These are phyloP conservation scores for Trametes sanguinea DNA, from an alignment of 768 basidiomycete genomes.

Conservation along the genomic window DNA sequence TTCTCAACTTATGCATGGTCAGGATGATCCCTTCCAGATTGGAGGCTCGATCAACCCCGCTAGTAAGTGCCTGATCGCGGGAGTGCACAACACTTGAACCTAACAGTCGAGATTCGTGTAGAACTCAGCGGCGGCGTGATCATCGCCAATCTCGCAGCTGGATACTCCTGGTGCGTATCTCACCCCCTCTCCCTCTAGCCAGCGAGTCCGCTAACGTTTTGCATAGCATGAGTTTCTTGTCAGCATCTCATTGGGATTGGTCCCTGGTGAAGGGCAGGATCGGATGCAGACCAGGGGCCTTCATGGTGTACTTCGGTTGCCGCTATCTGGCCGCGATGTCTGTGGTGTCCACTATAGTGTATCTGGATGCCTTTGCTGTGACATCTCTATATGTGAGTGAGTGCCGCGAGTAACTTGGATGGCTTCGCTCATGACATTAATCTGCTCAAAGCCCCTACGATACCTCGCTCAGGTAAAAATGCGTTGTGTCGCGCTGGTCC, in stretches of 20 bases:
- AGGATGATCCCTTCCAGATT: constrained; percentile 10
- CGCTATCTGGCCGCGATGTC: constrained; percentile 13
- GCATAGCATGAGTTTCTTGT: constrained; percentile 9
- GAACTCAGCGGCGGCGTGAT: constrained; percentile 3
- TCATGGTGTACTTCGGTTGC: constrained; percentile 7
- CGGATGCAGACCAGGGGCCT: constrained; percentile 9
- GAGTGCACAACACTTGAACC: not conserved
- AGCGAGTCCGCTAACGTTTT: not conserved
- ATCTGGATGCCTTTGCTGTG: constrained; percentile 1
- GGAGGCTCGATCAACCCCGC: constrained; percentile 1
- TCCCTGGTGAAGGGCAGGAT: not conserved
- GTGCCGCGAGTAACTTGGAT: not conserved
- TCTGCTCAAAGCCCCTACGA: not conserved
- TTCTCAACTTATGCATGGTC: not conserved
- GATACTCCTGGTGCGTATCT: constrained; percentile 10
- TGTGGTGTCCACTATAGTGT: not conserved
- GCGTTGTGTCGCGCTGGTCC: not conserved
- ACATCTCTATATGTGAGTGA: not conserved
- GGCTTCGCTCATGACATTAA: not conserved
- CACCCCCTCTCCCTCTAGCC: not conserved
- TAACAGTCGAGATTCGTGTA: not conserved
- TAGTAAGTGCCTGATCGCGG: not conserved
- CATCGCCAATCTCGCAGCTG: constrained; percentile 5
- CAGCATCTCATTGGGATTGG: constrained; percentile 9
- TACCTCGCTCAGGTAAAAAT: not conserved